Evolutionary conservation across 2,329 filamentous ascomycete species (phyloP).

Genomic region (Ceratocystis diversiconidia): DNA sequence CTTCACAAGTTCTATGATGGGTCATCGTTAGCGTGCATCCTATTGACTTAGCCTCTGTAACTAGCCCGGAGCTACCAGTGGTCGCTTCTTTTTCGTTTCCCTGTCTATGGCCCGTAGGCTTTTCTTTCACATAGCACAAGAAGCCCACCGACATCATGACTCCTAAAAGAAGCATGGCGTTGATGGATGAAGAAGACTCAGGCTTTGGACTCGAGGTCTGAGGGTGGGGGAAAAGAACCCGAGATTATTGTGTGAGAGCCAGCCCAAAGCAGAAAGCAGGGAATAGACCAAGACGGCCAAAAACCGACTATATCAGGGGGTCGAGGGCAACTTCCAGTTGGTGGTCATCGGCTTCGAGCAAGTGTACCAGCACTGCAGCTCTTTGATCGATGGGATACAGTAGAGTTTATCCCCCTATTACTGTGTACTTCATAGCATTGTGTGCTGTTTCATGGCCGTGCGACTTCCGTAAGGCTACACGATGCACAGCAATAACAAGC

Average conservation of each 20-base stretch:
- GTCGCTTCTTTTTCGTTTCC: too few species aligned
- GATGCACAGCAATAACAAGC: not conserved
- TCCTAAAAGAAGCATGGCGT: not conserved
- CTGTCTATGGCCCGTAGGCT: too few species aligned
- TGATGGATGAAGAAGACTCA: not conserved
- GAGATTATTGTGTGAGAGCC: not conserved
- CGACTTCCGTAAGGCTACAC: constrained; percentile 4
- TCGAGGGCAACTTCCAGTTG: not conserved
- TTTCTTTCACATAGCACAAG: not conserved
- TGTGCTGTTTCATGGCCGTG: not conserved
- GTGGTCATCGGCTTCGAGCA: not conserved
- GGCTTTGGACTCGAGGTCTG: not conserved
- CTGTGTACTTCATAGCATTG: not conserved
- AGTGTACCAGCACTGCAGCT: not conserved
- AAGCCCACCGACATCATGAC: not conserved
- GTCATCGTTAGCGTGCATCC: too few species aligned
- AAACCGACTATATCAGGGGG: not conserved
- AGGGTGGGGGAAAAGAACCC: not conserved
- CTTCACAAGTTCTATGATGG: too few species aligned
- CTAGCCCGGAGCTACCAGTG: too few species aligned
- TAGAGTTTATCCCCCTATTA: not conserved
- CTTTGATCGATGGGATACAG: too few species aligned
- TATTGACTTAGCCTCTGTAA: too few species aligned
- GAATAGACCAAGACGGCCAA: not conserved
- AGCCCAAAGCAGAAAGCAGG: not conserved